A percentile compares a stretch with the other conserved stretches of the same genome.
phyloP scores from a whole-genome alignment of 129 eudicot genomes.

The Escallonia herrerae region DNA sequence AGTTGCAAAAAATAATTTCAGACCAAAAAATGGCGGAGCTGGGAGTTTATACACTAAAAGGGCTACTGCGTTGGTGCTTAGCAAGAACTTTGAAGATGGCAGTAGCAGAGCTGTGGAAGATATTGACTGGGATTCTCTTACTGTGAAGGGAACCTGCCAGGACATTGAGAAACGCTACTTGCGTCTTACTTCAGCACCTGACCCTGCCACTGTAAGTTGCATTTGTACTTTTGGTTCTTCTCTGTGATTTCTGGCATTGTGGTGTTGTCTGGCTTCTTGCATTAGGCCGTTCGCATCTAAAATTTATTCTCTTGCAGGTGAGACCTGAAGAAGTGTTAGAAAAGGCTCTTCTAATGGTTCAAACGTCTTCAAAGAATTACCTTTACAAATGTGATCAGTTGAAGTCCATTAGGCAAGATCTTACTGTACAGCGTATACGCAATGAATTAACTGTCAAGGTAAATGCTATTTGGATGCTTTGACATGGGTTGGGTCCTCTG shows the following conservation, averaged over 20 bases:
- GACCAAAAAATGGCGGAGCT: conserved; percentile 41
- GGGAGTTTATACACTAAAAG: conserved; percentile 57
- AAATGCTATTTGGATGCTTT: background rate
- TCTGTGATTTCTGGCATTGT: too few species aligned
- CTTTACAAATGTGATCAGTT: conserved; percentile 93
- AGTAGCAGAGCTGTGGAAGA: conserved; percentile 90
- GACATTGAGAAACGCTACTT: conserved; percentile 94
- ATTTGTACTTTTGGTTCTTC: too few species aligned
- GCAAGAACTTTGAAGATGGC: conserved; percentile 58
- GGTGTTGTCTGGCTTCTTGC: too few species aligned
- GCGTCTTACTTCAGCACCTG: conserved; percentile 98
- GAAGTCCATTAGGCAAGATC: conserved; percentile 93
- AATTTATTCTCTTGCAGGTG: conserved; percentile 45
- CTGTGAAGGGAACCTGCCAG: conserved; percentile 91
- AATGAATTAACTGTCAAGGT: conserved; percentile 93
- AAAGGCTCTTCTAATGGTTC: conserved; percentile 77
- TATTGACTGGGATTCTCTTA: conserved; percentile 94
- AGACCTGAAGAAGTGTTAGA: conserved; percentile 95
- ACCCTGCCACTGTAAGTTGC: conserved; percentile 81
- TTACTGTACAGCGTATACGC: conserved; percentile 88
- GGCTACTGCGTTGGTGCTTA: conserved; percentile 57
- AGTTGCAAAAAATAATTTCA: conserved; percentile 26
- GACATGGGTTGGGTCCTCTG: too few species aligned
- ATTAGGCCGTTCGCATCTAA: too few species aligned
- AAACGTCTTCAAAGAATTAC: conserved; percentile 72